Evolutionary conservation across 495 filamentous ascomycete species (phyloP).

Genomic region (Xeromyces bisporus): DNA sequence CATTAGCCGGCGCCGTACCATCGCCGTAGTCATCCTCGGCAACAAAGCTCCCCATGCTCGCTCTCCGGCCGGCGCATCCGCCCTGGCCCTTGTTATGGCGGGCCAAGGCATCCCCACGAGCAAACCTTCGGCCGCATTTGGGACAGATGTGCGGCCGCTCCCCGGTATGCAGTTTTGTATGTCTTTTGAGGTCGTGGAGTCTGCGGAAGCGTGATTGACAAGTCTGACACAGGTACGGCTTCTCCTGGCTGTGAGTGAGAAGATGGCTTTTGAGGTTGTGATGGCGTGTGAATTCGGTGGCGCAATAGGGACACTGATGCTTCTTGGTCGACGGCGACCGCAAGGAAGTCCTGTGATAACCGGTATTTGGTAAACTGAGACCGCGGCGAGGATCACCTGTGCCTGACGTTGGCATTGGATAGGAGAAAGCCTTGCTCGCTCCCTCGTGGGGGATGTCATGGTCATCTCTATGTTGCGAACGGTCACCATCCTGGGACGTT

Average conservation of each 20-base stretch:
- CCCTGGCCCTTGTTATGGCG: slow-evolving; percentile 92
- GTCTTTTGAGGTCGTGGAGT: slow-evolving; percentile 88
- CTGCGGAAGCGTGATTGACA: slow-evolving; percentile 83
- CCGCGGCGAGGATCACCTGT: slow-evolving; percentile 39
- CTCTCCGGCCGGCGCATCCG: slow-evolving; percentile 78
- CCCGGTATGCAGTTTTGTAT: slow-evolving; percentile 90
- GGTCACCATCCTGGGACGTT: slow-evolving; percentile 26
- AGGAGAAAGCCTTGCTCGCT: slow-evolving; percentile 36
- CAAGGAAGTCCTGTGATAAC: slow-evolving; percentile 40
- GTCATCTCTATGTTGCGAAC: slow-evolving; percentile 18
- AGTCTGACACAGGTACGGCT: slow-evolving; percentile 80
- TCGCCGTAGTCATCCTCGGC: slow-evolving; percentile 62
- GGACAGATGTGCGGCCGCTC: slow-evolving; percentile 89
- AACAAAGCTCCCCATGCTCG: slow-evolving; percentile 72
- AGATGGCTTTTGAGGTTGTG: slow-evolving; percentile 99
- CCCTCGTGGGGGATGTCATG: slow-evolving; percentile 25
- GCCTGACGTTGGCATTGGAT: slow-evolving; percentile 30
- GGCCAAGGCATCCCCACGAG: slow-evolving; percentile 84
- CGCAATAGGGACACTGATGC: slow-evolving; percentile 90
- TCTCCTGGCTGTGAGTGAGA: slow-evolving; percentile 95
- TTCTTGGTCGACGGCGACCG: slow-evolving; percentile 69
- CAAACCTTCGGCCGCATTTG: slow-evolving; percentile 87
- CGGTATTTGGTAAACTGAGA: slow-evolving; percentile 60
- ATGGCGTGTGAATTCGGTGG: slow-evolving; percentile 91
- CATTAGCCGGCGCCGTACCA: slow-evolving; percentile 17